Base-by-base conservation (phyloP, 768 basidiomycete species). In the Paxillus rubicundulus region DNA sequence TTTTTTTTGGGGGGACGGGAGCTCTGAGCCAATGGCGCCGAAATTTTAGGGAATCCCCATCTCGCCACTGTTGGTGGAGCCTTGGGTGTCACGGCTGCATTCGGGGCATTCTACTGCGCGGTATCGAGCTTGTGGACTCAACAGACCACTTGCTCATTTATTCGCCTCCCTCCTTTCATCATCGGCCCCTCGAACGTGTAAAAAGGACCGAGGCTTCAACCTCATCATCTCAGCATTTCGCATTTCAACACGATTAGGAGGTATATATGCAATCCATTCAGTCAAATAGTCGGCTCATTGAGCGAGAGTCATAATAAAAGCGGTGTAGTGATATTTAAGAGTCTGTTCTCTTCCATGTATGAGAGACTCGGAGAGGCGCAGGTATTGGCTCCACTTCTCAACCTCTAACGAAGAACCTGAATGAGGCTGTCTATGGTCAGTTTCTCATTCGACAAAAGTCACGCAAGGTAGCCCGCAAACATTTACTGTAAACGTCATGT, bases 341-440 rank as follows among this genome's bases (percentile, higher is more conserved):
- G 12, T 28, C 28, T 5, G 14, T 44, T 44, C 42, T 30, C 42
- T 44, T 42, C 4, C 24, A 24, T 24, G 21, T 24, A 24, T 24
- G 24, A 24, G 4, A 4, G 24, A 24, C 24, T 24, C 24, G 24
- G 24, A 24, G 24, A 24, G 4, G 24, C 56, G 69, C 27, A 61
- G 66, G 0, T 87, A 86, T 58, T 88, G 86, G 86, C 72, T 74
- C 3, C 82, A 77, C 63, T 78, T 86, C 42, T 1, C 77, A 81
- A 50, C 53, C 61, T 5, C 67, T 82, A 34, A 78, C 69, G 1
- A 84, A 80, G 56, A 74, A 74, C 3, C 67, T 87, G 9, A n/a
- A n/a, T n/a, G n/a, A n/a, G n/a, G 79, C 86, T 85, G 38, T 30
- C 52, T 45, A 67, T 46, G 4, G 49, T 21, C 24, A 4, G 24